phyloP scores from a whole-genome alignment of 345 rosid genomes.

The Syzygium grande region DNA sequence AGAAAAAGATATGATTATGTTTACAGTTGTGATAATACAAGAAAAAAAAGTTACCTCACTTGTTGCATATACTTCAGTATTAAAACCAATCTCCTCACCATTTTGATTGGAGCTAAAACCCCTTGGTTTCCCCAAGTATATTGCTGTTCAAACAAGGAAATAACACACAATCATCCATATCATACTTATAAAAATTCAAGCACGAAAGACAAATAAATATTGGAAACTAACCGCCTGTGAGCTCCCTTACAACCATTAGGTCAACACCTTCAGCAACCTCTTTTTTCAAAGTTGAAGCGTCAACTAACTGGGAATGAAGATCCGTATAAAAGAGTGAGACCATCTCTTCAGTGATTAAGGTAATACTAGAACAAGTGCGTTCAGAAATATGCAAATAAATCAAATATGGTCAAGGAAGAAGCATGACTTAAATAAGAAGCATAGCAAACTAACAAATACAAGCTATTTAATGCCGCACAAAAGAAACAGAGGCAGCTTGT shows the following conservation, averaged over 20 bases:
- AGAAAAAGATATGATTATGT: not conserved
- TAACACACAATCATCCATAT: not conserved
- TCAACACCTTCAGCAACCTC: conserved; percentile 98
- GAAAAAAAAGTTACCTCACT: conserved; percentile 51
- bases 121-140: conserved; percentile 91
- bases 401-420: not conserved
- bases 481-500: not conserved
- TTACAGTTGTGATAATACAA: not conserved
- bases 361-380: not conserved
- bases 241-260: conserved; percentile 97
- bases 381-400: not conserved
- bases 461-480: not conserved
- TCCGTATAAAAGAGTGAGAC: not conserved
- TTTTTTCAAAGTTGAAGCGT: conserved; percentile 90
- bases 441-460: not conserved
- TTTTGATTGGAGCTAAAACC: conserved; percentile 57
- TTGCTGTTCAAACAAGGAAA: conserved; percentile 39
- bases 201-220: not conserved
- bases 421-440: not conserved
- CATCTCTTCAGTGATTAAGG: not conserved
- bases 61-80: conserved; percentile 87
- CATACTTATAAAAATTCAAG: not conserved
- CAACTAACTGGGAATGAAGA: conserved; percentile 55
- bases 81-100: conserved; percentile 86
- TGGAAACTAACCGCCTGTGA: conserved; percentile 76